phyloP scores from a whole-genome alignment of 306 rosid genomes.

The Pterocarpus macrocarpus region DNA sequence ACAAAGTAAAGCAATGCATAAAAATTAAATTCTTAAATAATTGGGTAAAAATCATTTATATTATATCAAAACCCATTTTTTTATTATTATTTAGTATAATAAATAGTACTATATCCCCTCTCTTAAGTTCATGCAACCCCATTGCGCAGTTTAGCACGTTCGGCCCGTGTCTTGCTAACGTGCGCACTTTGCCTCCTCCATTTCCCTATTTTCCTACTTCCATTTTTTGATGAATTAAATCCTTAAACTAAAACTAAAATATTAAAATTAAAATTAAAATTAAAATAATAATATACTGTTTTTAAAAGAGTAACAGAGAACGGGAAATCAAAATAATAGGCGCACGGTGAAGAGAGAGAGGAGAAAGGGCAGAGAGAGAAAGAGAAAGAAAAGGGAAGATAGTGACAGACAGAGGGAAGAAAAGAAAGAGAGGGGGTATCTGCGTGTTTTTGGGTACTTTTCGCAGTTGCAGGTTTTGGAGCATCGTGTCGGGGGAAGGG shows the following conservation, averaged over 20 bases:
- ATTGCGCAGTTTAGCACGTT: slow-evolving; percentile 28
- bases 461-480: slow-evolving; percentile 87
- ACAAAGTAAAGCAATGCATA: no score
- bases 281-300: neutral
- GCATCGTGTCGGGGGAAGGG: slow-evolving; percentile 79
- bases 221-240: neutral
- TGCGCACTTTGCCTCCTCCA: slow-evolving; percentile 37
- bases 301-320: slow-evolving; percentile 32
- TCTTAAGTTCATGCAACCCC: neutral
- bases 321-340: slow-evolving; percentile 33
- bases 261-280: neutral
- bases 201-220: neutral
- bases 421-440: slow-evolving; percentile 3
- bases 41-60: no score
- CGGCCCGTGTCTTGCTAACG: slow-evolving; percentile 40
- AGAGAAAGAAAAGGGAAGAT: slow-evolving; percentile 27
- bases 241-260: no score
- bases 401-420: slow-evolving; percentile 44
- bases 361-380: neutral
- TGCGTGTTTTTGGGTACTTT: slow-evolving; percentile 56
- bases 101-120: no score
- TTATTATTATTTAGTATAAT: no score
- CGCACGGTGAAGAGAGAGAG: neutral
- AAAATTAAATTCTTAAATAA: no score
- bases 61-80: no score